phyloP scores from a whole-genome alignment of 1,284 basidiomycete genomes.

The Takashimella tepidaria region DNA sequence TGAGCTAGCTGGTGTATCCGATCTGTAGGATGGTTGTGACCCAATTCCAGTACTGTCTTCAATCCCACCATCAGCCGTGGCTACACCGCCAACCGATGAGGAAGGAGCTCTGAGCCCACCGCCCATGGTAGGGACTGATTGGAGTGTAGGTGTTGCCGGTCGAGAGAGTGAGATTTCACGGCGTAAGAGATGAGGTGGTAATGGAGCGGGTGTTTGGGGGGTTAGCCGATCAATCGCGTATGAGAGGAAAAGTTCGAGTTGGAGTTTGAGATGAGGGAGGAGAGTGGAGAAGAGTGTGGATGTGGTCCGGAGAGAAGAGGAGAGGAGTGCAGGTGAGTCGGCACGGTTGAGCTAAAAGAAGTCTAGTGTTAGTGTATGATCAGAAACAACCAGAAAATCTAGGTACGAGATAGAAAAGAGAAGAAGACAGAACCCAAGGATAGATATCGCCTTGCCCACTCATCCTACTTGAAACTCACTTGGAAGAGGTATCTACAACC shows the following conservation, averaged over 20 bases:
- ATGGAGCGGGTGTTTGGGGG: constrained; percentile 49
- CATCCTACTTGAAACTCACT: no score
- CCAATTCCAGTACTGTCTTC: constrained; percentile 2
- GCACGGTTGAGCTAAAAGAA: constrained; percentile 68
- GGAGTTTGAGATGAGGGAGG: constrained; percentile 83
- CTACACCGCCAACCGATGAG: constrained; percentile 8
- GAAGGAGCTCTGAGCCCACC: background rate
- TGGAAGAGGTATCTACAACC: constrained; percentile 93
- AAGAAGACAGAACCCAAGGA: no score
- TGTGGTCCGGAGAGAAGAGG: constrained; percentile 75
- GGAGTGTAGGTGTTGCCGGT: constrained; percentile 54
- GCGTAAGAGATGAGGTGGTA: constrained; percentile 31
- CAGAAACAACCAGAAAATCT: no score
- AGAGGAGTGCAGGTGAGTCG: constrained; percentile 74
- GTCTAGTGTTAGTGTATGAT: background rate
- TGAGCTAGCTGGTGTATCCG: constrained; percentile 15
- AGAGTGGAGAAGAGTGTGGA: constrained; percentile 85
- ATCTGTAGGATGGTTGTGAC: background rate
- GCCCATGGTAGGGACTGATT: background rate
- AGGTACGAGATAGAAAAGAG: no score
- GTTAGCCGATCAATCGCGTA: constrained; percentile 89
- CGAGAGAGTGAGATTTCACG: constrained; percentile 39
- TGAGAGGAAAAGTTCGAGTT: constrained; percentile 90
- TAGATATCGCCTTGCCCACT: background rate
- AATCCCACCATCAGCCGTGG: constrained; percentile 11